Evolutionary conservation across 495 filamentous ascomycete species (phyloP).

Genomic region (Tuber magnatum): DNA sequence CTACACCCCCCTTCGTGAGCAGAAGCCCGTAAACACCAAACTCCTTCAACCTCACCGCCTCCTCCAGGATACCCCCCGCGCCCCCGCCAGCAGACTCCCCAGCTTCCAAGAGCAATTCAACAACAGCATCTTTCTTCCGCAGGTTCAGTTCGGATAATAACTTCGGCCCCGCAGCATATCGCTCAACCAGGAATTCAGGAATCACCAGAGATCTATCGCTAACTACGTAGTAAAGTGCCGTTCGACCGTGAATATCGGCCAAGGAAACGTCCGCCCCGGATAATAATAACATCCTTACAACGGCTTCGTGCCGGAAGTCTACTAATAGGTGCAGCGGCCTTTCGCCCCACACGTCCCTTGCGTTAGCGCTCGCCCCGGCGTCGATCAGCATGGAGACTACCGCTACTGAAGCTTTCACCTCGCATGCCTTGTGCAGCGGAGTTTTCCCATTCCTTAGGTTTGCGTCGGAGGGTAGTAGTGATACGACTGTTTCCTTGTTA

Average conservation of each 20-base stretch:
- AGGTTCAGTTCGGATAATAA: not conserved
- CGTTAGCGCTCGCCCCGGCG: conserved; percentile 27
- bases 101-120: not conserved
- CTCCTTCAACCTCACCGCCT: conserved; percentile 1
- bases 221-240: conserved; percentile 2
- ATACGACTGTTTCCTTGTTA: not conserved
- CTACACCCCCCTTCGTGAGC: not conserved
- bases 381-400: conserved; percentile 19
- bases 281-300: conserved; percentile 9
- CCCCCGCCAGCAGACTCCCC: not conserved
- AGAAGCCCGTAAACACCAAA: not conserved
- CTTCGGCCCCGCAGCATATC: not conserved
- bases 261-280: conserved; percentile 15
- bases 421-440: conserved; percentile 10
- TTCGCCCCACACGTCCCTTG: conserved; percentile 19
- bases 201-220: not conserved
- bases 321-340: conserved; percentile 26
- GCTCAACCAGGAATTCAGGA: not conserved
- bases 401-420: conserved; percentile 3
- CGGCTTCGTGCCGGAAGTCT: conserved; percentile 12
- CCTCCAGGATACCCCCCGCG: not conserved
- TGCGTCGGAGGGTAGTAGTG: not conserved
- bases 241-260: conserved; percentile 3
- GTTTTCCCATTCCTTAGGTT: conserved; percentile 3
- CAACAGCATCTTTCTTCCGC: not conserved